These are phyloP conservation scores for Nicotiana noctiflora DNA, from an alignment of 257 asterid species.

Conservation along the genomic window DNA sequence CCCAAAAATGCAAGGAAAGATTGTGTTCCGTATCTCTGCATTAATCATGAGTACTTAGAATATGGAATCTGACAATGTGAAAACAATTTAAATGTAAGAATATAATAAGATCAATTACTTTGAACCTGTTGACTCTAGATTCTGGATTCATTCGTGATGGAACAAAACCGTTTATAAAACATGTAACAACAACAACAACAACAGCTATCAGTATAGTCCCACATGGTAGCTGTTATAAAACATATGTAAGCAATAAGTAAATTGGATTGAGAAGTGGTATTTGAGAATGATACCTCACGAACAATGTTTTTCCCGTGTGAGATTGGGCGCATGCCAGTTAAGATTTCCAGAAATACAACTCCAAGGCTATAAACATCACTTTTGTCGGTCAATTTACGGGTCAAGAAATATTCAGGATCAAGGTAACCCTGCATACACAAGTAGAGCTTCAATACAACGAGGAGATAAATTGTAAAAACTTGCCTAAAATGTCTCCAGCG, in stretches of 20 bases:
- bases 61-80: too few relatives aligned
- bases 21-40: not conserved
- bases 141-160: too few relatives aligned
- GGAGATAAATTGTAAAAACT: too few relatives aligned
- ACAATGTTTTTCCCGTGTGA: conserved; percentile 77
- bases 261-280: not conserved
- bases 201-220: too few relatives aligned
- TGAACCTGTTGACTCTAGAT: too few relatives aligned
- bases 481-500: too few relatives aligned
- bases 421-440: conserved; percentile 66
- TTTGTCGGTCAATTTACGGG: conserved; percentile 72
- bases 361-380: conserved; percentile 91
- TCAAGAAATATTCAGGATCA: conserved; percentile 79
- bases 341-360: conserved; percentile 69
- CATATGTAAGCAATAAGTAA: not conserved
- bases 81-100: too few relatives aligned
- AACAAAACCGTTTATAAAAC: too few relatives aligned
- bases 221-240: too few relatives aligned
- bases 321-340: conserved; percentile 85
- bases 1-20: not conserved
- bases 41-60: too few relatives aligned
- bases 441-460: not conserved
- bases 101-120: too few relatives aligned
- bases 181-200: too few relatives aligned
- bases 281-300: conserved; percentile 52